These are phyloP conservation scores for Friedmanniomyces endolithicus DNA, from an alignment of 495 filamentous ascomycete species.

Conservation along the genomic window DNA sequence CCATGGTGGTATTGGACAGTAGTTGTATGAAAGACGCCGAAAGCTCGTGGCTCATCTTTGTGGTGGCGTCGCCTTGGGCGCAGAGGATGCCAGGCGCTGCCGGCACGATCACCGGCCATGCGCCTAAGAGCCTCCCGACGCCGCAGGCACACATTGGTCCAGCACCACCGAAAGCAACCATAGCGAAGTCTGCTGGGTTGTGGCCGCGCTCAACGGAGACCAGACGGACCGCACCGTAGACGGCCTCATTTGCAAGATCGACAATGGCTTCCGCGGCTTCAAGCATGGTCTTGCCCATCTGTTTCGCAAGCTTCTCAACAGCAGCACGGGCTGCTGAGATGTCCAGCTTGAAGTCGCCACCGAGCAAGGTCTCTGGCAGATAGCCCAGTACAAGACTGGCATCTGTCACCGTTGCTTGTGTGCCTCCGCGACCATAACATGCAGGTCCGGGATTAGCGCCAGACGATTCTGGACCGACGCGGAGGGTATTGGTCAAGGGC, in stretches of 20 bases:
- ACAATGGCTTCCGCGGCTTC: conserved; percentile 40
- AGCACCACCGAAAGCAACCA: conserved; percentile 41
- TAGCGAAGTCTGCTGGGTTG: conserved; percentile 40
- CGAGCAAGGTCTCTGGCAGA: conserved; percentile 35
- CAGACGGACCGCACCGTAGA: conserved; percentile 40
- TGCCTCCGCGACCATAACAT: conserved; percentile 38
- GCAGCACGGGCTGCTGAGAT: conserved; percentile 29
- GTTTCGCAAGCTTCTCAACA: conserved; percentile 33
- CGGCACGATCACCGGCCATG: conserved; percentile 41
- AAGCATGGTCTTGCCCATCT: conserved; percentile 33
- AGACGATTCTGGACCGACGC: conserved; percentile 41
- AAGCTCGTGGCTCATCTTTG: conserved; percentile 36
- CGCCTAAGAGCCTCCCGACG: conserved; percentile 37
- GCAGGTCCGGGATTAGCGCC: conserved; percentile 38
- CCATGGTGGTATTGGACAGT: conserved; percentile 25
- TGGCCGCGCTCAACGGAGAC: conserved; percentile 43
- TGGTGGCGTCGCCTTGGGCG: conserved; percentile 39
- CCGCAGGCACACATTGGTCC: conserved; percentile 40
- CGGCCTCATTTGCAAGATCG: conserved; percentile 39
- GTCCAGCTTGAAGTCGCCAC: conserved; percentile 37
- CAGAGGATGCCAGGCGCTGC: conserved; percentile 40
- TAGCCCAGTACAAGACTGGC: conserved; percentile 41
- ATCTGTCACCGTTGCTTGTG: conserved; percentile 38
- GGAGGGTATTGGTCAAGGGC: conserved; percentile 36
- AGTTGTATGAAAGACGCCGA: conserved; percentile 35